A percentile compares a stretch with the other conserved stretches of the same genome.
phyloP scores from a whole-genome alignment of 2,329 filamentous ascomycete species.

The Sphaerulina musiva region DNA sequence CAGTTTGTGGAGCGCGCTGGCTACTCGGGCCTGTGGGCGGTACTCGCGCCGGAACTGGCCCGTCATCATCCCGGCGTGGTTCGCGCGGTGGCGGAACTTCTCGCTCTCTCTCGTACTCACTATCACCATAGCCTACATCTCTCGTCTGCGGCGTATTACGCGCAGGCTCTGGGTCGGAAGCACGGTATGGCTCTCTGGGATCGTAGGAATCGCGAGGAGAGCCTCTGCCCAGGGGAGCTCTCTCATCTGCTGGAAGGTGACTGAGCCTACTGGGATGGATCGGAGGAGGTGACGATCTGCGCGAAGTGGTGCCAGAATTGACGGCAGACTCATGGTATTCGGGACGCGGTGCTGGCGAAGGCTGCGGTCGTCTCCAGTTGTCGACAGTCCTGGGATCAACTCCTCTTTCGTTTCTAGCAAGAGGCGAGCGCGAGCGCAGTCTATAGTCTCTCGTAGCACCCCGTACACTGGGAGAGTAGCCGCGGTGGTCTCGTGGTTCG shows the following conservation, averaged over 20 bases:
- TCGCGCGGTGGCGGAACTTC: conserved; percentile 27
- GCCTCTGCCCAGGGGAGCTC: conserved; percentile 18
- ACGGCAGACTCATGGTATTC: conserved; percentile 44
- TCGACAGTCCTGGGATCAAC: conserved; percentile 44
- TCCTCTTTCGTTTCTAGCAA: conserved; percentile 44
- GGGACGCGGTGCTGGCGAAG: conserved; percentile 40
- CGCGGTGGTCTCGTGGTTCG: conserved; percentile 34
- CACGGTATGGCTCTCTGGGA: conserved; percentile 27
- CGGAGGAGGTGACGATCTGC: conserved; percentile 53
- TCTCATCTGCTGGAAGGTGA: conserved; percentile 30
- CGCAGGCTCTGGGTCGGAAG: conserved; percentile 20
- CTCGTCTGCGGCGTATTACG: conserved; percentile 33
- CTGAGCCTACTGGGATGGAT: conserved; percentile 50
- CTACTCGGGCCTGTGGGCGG: conserved; percentile 28
- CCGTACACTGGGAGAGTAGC: conserved; percentile 26
- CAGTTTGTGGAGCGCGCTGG: conserved; percentile 15
- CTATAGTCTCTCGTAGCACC: conserved; percentile 37
- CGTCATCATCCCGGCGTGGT: conserved; percentile 25
- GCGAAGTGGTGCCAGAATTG: conserved; percentile 52
- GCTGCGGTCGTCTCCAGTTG: conserved; percentile 47
- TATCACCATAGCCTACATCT: conserved; percentile 25
- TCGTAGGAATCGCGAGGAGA: conserved; percentile 26
- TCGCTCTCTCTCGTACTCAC: conserved; percentile 20
- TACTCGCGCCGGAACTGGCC: conserved; percentile 19
- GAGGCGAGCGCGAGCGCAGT: conserved; percentile 49